Conservation (phyloP, 2,329 filamentous ascomycete genomes). For the Alternaria gansuensis region DNA sequence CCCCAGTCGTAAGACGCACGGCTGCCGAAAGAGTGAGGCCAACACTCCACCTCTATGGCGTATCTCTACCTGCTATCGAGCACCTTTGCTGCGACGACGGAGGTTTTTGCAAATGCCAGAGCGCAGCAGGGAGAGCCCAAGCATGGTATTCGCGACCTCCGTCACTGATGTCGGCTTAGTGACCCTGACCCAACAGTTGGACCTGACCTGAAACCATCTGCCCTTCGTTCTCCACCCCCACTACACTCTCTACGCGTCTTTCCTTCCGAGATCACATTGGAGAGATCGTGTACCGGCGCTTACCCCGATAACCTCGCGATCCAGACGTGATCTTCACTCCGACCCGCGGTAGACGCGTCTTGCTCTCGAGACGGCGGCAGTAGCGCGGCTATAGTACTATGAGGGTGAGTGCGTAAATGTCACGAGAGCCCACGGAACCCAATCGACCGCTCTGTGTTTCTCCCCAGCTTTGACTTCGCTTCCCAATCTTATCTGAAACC, state of each 20-base stretch:
- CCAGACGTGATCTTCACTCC: constrained; percentile 23
- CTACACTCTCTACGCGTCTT: constrained; percentile 32
- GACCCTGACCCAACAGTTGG: constrained; percentile 24
- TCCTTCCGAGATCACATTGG: constrained; percentile 35
- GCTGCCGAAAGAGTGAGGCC: constrained; percentile 46
- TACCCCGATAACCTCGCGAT: constrained; percentile 22
- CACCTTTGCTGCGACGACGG: constrained; percentile 34
- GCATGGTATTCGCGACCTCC: constrained; percentile 31
- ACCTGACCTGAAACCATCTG: constrained; percentile 37
- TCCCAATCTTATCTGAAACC: constrained; percentile 14
- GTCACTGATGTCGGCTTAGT: constrained; percentile 29
- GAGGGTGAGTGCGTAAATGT: constrained; percentile 49
- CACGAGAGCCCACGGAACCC: constrained; percentile 29
- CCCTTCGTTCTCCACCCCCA: constrained; percentile 40
- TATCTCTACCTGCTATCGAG: constrained; percentile 42
- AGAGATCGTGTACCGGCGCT: constrained; percentile 37
- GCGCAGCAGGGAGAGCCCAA: constrained; percentile 24
- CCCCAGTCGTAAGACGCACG: constrained; percentile 34
- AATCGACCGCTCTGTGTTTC: constrained; percentile 20
- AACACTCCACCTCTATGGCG: constrained; percentile 40
- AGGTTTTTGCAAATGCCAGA: constrained; percentile 30
- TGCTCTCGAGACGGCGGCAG: constrained; percentile 27
- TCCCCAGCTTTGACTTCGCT: constrained; percentile 21
- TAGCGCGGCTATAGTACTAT: constrained; percentile 42
- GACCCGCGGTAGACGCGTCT: constrained; percentile 33